Base-by-base conservation (phyloP, 2,329 filamentous ascomycete species). In the Botrytis fragariae region DNA sequence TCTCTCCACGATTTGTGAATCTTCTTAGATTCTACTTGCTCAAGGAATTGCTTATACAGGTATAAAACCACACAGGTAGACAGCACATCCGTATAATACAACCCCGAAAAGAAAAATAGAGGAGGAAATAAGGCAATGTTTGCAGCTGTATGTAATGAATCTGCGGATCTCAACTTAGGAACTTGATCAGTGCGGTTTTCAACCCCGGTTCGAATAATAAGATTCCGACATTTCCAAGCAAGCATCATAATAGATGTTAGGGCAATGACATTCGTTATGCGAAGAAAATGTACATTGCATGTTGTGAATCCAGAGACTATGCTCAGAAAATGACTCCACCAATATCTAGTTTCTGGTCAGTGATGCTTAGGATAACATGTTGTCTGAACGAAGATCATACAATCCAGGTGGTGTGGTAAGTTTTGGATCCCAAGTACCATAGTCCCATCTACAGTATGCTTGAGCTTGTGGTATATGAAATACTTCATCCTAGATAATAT, bases 381-480 rank as follows among this genome's bases (percentile, higher is more conserved):
- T 42, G n/a, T 25, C 37, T 54, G 8, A 14, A 51, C 72, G 80
- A 79, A 35, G 79, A 72, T 82, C 85, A 81, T 85, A 94, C 84
- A 99, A 84, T 48, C 95, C 96, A 0, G 96, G 95, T 0, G 96
- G 96, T 1, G 96, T 99, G 0, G 96, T 99, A 80, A 99, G 96
- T 82, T 98, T 99, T 74, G 95, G 92, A 82, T 99, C 95, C 96
- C 96, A 99, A 72, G 93, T 86, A 20, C 82, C 81, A 84, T 92
- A 97, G 71, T 87, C 87, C 18, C 92, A 91, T 59, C 87, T 82
- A 82, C 95, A 98, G 82, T 97, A 99, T 44, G 88, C 89, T 79
- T 97, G 93, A 0, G 94, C 94, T 83, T 99, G 96, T 0, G 94
- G 93, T 35, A 98, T 91, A 81, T 99, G 93, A 76, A 96, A 97